Percentiles rank a stretch among this genome's conserved stretches.
Conservation (phyloP, 495 filamentous ascomycete genomes). For the Hypoxylon fragiforme region DNA sequence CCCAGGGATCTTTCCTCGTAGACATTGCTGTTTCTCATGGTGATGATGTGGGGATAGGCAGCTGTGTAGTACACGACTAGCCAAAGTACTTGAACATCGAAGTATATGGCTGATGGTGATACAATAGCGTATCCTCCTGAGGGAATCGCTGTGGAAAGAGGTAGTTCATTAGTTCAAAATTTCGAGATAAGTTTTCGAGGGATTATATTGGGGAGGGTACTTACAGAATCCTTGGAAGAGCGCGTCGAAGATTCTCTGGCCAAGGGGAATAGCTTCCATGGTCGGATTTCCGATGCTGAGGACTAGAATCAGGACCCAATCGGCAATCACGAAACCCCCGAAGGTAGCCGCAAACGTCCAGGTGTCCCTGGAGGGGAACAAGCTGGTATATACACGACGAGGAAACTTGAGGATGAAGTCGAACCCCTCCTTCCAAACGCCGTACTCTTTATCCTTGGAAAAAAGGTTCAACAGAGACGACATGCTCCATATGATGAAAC, state of each 20-base stretch:
- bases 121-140: slow-evolving; percentile 79
- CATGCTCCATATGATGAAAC: slow-evolving; percentile 69
- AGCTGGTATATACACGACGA: slow-evolving; percentile 71
- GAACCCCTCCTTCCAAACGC: slow-evolving; percentile 55
- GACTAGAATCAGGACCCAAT: slow-evolving; percentile 73
- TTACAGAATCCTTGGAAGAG: slow-evolving; percentile 69
- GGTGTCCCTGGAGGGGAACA: slow-evolving; percentile 70
- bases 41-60: slow-evolving; percentile 68
- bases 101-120: slow-evolving; percentile 63
- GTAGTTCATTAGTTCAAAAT: slow-evolving; percentile 5
- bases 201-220: slow-evolving; percentile 1
- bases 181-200: neutral
- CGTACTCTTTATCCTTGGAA: slow-evolving; percentile 41
- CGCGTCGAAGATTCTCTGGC: slow-evolving; percentile 66
- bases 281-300: slow-evolving; percentile 67
- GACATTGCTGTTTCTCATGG: slow-evolving; percentile 58
- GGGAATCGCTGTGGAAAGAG: slow-evolving; percentile 58
- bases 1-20: slow-evolving; percentile 63
- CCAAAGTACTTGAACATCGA: slow-evolving; percentile 71
- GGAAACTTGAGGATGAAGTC: slow-evolving; percentile 73
- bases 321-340: slow-evolving; percentile 67
- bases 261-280: slow-evolving; percentile 56
- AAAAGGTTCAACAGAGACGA: slow-evolving; percentile 40
- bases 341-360: slow-evolving; percentile 71
- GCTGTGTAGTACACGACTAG: slow-evolving; percentile 81